Conservation (phyloP, 139 green algal genomes). For the Volvox reticuliferus region DNA sequence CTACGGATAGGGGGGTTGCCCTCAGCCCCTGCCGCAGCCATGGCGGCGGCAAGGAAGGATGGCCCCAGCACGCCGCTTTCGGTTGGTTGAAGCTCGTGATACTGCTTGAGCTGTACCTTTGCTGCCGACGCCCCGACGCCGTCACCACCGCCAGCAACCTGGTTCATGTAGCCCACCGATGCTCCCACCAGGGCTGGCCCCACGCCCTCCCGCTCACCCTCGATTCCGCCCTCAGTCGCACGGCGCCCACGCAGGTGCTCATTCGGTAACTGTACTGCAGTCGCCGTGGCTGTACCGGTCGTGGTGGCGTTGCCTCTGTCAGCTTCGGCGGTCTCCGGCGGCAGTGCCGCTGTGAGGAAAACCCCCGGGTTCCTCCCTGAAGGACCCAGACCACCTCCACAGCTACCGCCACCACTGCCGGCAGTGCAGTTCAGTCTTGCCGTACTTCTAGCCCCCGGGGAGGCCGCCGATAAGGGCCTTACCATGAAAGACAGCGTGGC, state of each 20-base stretch:
- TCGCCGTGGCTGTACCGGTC: neutral
- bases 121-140: neutral
- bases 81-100: neutral
- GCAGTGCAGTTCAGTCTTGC: too few relatives aligned
- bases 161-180: too few relatives aligned
- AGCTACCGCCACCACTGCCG: neutral
- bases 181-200: too few relatives aligned
- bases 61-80: neutral
- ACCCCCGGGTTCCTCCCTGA: neutral
- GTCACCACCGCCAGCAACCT: too few relatives aligned
- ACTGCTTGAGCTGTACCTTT: neutral
- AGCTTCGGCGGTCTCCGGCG: neutral
- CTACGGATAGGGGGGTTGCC: neutral
- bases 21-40: neutral
- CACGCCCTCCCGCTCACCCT: neutral
- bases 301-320: neutral
- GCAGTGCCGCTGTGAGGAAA: neutral
- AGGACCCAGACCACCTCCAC: neutral
- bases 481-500: slow-evolving; percentile 4
- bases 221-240: neutral
- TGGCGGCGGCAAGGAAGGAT: neutral
- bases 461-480: neutral
- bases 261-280: neutral
- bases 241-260: neutral
- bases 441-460: too few relatives aligned